Percentiles rank a stretch among this genome's conserved stretches.
phyloP scores from a whole-genome alignment of 208 protist genomes.

The Zelonia costaricensis region DNA sequence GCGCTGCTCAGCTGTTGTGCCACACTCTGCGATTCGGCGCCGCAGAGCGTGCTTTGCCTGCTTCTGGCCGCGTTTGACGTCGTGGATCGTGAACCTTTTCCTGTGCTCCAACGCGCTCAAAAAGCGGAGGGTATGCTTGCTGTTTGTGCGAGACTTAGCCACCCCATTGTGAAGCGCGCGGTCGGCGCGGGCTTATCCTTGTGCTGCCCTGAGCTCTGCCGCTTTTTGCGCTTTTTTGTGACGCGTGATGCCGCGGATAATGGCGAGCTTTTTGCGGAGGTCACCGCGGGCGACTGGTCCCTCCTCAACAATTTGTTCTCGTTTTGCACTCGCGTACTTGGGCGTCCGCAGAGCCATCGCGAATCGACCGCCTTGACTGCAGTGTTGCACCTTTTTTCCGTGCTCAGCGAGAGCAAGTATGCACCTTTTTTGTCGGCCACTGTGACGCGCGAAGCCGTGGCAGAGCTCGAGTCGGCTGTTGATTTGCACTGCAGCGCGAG shows the following conservation, averaged over 20 bases:
- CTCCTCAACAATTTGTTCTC: conserved; percentile 5
- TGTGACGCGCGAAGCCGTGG: no score
- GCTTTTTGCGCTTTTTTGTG: conserved; percentile 21
- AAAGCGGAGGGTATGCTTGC: background rate
- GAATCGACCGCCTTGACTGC: background rate
- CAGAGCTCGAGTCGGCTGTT: no score
- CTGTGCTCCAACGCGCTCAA: background rate
- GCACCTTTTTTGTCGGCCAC: background rate
- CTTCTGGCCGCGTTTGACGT: conserved; percentile 1
- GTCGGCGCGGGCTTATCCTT: conserved; percentile 14
- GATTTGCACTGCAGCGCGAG: no score
- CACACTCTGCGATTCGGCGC: conserved; percentile 14
- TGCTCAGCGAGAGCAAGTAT: conserved; percentile 7
- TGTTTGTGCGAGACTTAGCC: background rate
- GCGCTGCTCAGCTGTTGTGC: conserved; percentile 13
- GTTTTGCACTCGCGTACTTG: conserved; percentile 7
- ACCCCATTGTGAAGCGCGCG: conserved; percentile 8
- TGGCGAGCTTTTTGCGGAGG: conserved; percentile 7
- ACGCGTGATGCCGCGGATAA: background rate
- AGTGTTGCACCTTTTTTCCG: background rate
- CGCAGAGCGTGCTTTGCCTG: conserved; percentile 11
- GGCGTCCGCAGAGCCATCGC: background rate
- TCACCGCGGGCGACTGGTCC: conserved; percentile 17
- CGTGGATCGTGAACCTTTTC: background rate
- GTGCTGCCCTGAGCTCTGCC: conserved; percentile 14